These are phyloP conservation scores for Debaryomycetaceae sp. DNA, from an alignment of 1,139 yeast genomes.

Conservation along the genomic window DNA sequence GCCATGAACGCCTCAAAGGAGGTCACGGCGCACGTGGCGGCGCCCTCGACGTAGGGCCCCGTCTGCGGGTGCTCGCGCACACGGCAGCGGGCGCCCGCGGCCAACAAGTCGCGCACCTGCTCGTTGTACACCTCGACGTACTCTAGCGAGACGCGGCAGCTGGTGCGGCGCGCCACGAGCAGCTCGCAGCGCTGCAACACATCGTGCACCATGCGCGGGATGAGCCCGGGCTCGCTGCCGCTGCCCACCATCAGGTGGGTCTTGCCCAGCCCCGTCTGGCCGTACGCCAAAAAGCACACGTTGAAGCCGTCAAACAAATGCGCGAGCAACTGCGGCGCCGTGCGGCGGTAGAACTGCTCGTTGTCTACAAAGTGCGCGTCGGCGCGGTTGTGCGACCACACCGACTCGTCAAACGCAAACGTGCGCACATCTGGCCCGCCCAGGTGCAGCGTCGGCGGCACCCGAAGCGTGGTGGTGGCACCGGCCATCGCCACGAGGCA, in stretches of 20 bases:
- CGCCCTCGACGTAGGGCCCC: slow-evolving; percentile 70
- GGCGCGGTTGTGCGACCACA: slow-evolving; percentile 49
- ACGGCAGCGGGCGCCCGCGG: slow-evolving; percentile 21
- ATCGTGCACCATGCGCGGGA: slow-evolving; percentile 55
- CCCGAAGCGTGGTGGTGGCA: no score
- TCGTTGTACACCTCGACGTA: slow-evolving; percentile 75
- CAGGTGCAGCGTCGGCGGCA: no score
- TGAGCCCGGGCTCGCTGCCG: slow-evolving; percentile 48
- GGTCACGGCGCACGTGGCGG: slow-evolving; percentile 45
- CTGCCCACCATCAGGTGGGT: slow-evolving; percentile 73
- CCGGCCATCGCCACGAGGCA: slow-evolving; percentile 32
- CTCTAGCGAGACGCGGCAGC: slow-evolving; percentile 54
- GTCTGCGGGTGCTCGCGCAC: slow-evolving; percentile 58
- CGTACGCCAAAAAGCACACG: slow-evolving; percentile 73
- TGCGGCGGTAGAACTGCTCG: slow-evolving; percentile 40
- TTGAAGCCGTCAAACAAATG: slow-evolving; percentile 69
- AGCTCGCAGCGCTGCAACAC: slow-evolving; percentile 44
- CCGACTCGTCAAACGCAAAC: slow-evolving; percentile 52
- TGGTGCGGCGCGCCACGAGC: slow-evolving; percentile 35
- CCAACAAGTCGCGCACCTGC: slow-evolving; percentile 55
- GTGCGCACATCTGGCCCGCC: no score
- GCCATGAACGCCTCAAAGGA: slow-evolving; percentile 40
- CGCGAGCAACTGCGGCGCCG: slow-evolving; percentile 57
- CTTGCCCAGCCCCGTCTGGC: slow-evolving; percentile 74
- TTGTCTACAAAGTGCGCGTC: slow-evolving; percentile 44